Percentiles rank a stretch among this genome's conserved stretches.
Evolutionary conservation across 2,329 filamentous ascomycete genomes (phyloP).

Genomic region (Coleophoma crateriformis): DNA sequence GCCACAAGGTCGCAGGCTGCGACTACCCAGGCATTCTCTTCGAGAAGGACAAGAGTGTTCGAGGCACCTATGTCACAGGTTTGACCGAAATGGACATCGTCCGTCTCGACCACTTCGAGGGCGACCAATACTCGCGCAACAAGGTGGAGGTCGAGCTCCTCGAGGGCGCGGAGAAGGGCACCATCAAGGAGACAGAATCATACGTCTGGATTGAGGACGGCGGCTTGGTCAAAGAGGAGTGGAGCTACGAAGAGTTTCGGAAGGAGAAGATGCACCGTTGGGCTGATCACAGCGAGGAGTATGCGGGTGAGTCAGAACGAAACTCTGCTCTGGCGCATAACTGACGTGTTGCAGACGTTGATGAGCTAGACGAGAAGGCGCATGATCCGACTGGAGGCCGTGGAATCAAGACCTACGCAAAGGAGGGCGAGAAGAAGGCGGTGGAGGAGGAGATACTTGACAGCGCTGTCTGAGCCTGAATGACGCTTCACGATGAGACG

Average conservation of each 20-base stretch:
- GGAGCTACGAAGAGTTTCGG: constrained; percentile 84
- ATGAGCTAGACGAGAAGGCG: constrained; percentile 4
- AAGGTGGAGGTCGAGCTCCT: constrained; percentile 46
- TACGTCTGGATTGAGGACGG: constrained; percentile 56
- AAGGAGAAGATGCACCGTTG: constrained; percentile 62
- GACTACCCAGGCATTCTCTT: constrained; percentile 80
- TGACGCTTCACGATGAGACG: background rate
- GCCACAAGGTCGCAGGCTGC: constrained; percentile 59
- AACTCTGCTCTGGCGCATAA: background rate
- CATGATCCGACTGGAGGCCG: constrained; percentile 8
- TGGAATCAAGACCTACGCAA: background rate
- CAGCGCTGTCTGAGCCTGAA: background rate
- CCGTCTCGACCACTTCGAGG: constrained; percentile 79
- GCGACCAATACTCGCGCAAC: constrained; percentile 61
- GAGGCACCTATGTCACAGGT: constrained; percentile 72
- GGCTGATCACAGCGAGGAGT: constrained; percentile 21
- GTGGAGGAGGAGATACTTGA: background rate
- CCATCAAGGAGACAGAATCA: constrained; percentile 48
- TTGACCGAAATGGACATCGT: constrained; percentile 71
- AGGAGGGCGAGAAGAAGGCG: background rate
- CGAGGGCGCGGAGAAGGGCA: constrained; percentile 29
- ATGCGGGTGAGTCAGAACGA: constrained; percentile 12
- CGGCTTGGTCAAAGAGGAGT: constrained; percentile 66
- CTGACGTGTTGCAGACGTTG: constrained; percentile 5
- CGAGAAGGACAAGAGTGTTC: constrained; percentile 51